Conservation (phyloP, 495 filamentous ascomycete species). For the Aspergillus biplanus region DNA sequence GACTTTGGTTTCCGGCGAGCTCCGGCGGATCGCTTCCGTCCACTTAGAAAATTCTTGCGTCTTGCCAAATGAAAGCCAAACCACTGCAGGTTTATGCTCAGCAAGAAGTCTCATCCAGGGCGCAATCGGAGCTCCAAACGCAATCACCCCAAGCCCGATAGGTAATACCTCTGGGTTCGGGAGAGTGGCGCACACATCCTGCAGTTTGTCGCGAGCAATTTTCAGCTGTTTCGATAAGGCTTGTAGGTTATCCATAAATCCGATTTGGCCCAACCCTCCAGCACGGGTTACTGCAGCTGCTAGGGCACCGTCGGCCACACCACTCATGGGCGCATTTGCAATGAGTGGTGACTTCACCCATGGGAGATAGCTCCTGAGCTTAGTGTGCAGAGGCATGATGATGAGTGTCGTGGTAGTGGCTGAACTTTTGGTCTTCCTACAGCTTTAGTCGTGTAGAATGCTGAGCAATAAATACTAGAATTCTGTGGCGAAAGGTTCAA, state of each 20-base stretch:
- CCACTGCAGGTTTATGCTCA: slow-evolving; percentile 56
- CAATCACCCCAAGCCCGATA: slow-evolving; percentile 63
- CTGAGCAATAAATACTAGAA: too few species aligned
- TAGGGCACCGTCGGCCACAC: slow-evolving; percentile 3
- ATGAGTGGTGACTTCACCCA: slow-evolving; percentile 6
- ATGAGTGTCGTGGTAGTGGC: too few species aligned
- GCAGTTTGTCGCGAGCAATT: too few species aligned
- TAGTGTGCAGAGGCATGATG: too few species aligned
- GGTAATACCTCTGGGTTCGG: slow-evolving; percentile 40
- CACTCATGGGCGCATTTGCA: slow-evolving; percentile 14
- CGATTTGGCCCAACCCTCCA: slow-evolving; percentile 12
- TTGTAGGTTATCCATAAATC: slow-evolving; percentile 3
- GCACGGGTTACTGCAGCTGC: slow-evolving; percentile 6
- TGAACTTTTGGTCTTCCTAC: too few species aligned
- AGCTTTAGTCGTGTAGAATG: too few species aligned
- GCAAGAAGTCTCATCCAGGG: slow-evolving; percentile 42
- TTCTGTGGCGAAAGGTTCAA: too few species aligned
- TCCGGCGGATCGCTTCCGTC: slow-evolving; percentile 20
- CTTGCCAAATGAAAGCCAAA: slow-evolving; percentile 68
- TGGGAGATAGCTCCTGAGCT: background rate
- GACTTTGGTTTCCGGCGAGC: slow-evolving; percentile 50
- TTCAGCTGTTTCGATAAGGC: too few species aligned
- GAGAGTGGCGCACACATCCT: too few species aligned
- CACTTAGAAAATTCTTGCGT: slow-evolving; percentile 24
- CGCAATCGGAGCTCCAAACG: slow-evolving; percentile 41